Evolutionary conservation across 495 filamentous ascomycete species (phyloP).

Genomic region (Annulohypoxylon maeteangense): DNA sequence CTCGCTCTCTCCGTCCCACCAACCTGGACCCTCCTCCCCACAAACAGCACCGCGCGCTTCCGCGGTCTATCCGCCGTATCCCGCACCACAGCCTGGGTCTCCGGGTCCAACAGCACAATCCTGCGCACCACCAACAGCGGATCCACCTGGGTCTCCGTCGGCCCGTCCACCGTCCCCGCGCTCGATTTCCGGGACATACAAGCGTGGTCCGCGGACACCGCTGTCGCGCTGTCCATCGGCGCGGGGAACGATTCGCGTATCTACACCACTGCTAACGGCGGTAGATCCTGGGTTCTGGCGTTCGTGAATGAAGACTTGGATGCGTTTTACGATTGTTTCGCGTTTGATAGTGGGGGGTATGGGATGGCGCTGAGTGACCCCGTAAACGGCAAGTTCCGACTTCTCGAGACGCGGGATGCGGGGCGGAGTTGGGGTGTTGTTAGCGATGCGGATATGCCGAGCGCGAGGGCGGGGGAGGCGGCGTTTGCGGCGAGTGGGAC

Average conservation of each 20-base stretch:
- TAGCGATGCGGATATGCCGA: slow-evolving; percentile 4
- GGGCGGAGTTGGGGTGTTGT: slow-evolving; percentile 29
- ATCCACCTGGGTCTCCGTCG: slow-evolving; percentile 33
- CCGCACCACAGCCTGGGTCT: slow-evolving; percentile 30
- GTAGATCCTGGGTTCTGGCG: slow-evolving; percentile 22
- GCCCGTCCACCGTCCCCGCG: slow-evolving; percentile 13
- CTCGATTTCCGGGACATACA: slow-evolving; percentile 43
- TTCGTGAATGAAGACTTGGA: slow-evolving; percentile 30
- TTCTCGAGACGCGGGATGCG: slow-evolving; percentile 39
- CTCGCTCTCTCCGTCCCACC: no score
- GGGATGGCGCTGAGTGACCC: slow-evolving; percentile 44
- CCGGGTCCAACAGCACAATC: slow-evolving; percentile 31
- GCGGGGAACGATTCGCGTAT: slow-evolving; percentile 63
- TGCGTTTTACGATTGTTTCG: slow-evolving; percentile 43
- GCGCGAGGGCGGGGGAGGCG: slow-evolving; percentile 30
- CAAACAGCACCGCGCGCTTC: slow-evolving; percentile 27
- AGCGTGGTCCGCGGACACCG: slow-evolving; percentile 33
- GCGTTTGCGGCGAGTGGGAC: slow-evolving; percentile 42
- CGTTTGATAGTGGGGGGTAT: slow-evolving; percentile 27
- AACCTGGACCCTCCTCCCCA: slow-evolving; percentile 23
- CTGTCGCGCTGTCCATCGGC: slow-evolving; percentile 57
- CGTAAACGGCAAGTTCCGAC: slow-evolving; percentile 33
- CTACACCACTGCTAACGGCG: slow-evolving; percentile 37
- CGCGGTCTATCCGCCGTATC: slow-evolving; percentile 36
- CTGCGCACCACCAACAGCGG: slow-evolving; percentile 36